Evolutionary conservation across 805 yeast species (phyloP).

Genomic region (Saccharomycopsis oosterbeekiorum): DNA sequence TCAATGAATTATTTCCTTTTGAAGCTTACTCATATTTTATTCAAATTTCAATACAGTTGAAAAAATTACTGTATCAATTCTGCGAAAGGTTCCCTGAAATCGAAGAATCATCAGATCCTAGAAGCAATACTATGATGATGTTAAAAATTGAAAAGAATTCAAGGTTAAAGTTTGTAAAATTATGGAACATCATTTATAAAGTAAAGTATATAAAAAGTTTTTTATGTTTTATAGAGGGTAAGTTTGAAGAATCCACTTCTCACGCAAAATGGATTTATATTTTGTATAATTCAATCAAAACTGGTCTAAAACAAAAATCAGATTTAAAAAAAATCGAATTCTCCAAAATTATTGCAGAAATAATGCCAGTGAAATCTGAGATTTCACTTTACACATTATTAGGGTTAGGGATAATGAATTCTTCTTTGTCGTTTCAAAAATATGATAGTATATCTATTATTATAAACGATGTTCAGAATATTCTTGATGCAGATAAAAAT

Average conservation of each 20-base stretch:
- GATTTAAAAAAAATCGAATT: neutral
- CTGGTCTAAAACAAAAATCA: neutral
- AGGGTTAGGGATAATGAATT: neutral
- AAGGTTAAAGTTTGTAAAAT: constrained; percentile 3
- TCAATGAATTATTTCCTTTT: neutral
- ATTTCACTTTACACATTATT: neutral
- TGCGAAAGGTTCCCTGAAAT: constrained; percentile 20
- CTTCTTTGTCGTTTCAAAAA: neutral
- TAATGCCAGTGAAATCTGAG: neutral
- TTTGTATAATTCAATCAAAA: neutral
- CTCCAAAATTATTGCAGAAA: neutral
- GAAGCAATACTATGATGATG: constrained; percentile 18
- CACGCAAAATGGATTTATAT: neutral
- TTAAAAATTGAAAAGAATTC: constrained; percentile 9
- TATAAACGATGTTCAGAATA: neutral
- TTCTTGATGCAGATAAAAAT: neutral
- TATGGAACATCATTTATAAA: constrained; percentile 11
- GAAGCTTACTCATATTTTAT: constrained; percentile 1
- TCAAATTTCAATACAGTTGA: neutral
- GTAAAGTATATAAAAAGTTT: constrained; percentile 2
- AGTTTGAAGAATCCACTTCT: neutral
- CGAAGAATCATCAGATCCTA: constrained; percentile 20
- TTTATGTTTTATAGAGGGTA: neutral
- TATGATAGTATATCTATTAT: neutral
- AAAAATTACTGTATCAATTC: constrained; percentile 13